Base-by-base conservation (phyloP, 1,284 basidiomycete species). In the Singerocomus inundabilis region DNA sequence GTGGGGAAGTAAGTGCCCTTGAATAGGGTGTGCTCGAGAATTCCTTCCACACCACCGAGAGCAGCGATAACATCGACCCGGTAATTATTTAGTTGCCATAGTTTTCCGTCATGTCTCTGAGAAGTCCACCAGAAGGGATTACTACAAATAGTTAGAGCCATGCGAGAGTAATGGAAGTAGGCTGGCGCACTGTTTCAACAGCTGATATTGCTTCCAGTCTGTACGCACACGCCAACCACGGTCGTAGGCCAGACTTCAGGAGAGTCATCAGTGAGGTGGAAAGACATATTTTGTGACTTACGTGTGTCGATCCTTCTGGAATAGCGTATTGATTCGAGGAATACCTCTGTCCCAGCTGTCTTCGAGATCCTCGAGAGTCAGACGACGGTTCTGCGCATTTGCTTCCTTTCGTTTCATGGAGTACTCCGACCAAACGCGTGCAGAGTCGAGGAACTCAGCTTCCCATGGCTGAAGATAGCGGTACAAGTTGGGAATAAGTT, bases 361-460 rank as follows among this genome's bases (percentile, higher is more conserved):
- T 68, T 98, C 94, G 21, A 98, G 78, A 77, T 98, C 95, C 67
- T 98, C 95, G n/a, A 98, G 77, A 1, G 95, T 98, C 41, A 98
- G 76, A 24, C 97, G 86, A 51, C 96, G 88, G 71, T 99, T 98
- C 69, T 98, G 93, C 3, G 96, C 94, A 57, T 94, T 96, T 18
- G 96, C 97, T 68, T 99, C 97, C 72, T 98, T 98, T 57, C 97
- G 80, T 80, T 99, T 99, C 91, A 98, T 92, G 0, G 97, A 97
- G 69, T 99, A 99, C 72, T 99, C 97, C 3, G 91, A 93, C 97
- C 97, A 99, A 26, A 99, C 97, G 57, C 97, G 92, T 34, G 94
- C 94, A 6, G 93, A 97, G 69, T 99, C 97, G 57, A 97, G 72
- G 76, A 99, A 99, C 70, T 99, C 97, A 1, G 96, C 92, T 69